Evolutionary conservation across 202 grass and related monocot species (phyloP), one percentile per base, ranked within the genome.

Genomic region (Saccharum hybrid): DNA sequence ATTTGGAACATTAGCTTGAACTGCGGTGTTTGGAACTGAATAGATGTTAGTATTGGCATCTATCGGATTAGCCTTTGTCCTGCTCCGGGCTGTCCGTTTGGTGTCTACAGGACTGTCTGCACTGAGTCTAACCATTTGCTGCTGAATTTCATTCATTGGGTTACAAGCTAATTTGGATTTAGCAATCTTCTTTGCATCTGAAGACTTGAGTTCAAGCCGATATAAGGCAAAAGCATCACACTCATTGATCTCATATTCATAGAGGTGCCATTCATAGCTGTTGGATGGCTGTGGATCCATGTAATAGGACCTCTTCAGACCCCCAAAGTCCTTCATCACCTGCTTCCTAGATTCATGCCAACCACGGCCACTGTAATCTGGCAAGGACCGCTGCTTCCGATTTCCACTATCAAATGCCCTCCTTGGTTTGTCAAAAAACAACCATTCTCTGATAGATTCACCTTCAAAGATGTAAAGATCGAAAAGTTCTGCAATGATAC

Each of bases 341-440:
- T 98, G 96, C 86, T 98, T 98, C 75, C 96, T 89, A 66, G 96
- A 98, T 81, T 98, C 96, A 83, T 98, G 96, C 93, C 96, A 98
- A 71, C 96, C 96, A 83, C 96, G 91, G 3, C 96, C 96, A 40
- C 31, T 87, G 68, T 98, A 98, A 87, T 98, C 96, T 83, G 97
- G 97, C 79, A 99, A 82, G 36, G 93, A 96, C 6, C 96, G 91
- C 81, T 99, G 96, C 84, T 99, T 99, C 62, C 96, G 66, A 49
- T 90, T 99, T 69, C 96, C 93, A 75, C 91, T 94, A 74, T 99
- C 93, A 82, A 99, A 99, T 71, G 91, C 96, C 40, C 91, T 88
- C 80, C 96, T 90, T 43, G 93, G 96, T 79, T 94, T 99, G 88
- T 99, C 96, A 89, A 99, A 94, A 75, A 99, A 99, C 52, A 99